These are phyloP conservation scores for Lolium rigidum DNA, from an alignment of 176 grass and related monocot genomes.

Conservation along the genomic window DNA sequence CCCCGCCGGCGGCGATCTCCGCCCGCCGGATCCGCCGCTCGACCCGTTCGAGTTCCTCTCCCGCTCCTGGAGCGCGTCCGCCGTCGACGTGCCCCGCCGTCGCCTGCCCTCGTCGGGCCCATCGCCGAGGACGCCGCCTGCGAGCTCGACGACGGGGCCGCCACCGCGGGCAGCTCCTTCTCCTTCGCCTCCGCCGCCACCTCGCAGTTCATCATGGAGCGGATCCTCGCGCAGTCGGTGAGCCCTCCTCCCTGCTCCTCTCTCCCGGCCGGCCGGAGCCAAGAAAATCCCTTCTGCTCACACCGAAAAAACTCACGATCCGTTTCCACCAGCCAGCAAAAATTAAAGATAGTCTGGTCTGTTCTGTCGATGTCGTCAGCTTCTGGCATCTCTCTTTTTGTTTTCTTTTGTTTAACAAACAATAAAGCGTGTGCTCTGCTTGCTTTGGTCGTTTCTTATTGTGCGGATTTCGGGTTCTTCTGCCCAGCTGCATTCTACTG, in stretches of 20 bases:
- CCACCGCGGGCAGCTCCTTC: slow-evolving; percentile 78
- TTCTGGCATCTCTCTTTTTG: neutral
- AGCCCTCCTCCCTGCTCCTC: neutral
- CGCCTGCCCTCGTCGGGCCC: slow-evolving; percentile 41
- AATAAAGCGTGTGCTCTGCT: neutral
- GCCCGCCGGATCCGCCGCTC: slow-evolving; percentile 59
- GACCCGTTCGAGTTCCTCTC: slow-evolving; percentile 93
- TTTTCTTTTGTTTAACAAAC: neutral
- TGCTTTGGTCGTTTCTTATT: slow-evolving; percentile 52
- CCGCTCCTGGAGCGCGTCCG: slow-evolving; percentile 87
- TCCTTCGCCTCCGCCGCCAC: slow-evolving; percentile 93
- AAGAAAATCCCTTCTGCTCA: neutral
- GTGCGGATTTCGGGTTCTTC: neutral
- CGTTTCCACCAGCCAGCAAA: neutral
- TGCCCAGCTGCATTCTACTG: slow-evolving; percentile 1
- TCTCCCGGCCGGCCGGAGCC: neutral
- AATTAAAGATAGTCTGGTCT: neutral
- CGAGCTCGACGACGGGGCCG: slow-evolving; percentile 62
- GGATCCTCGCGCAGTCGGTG: slow-evolving; percentile 96
- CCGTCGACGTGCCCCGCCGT: slow-evolving; percentile 52
- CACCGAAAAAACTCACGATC: neutral
- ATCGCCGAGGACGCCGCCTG: slow-evolving; percentile 72
- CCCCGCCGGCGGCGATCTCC: slow-evolving; percentile 42
- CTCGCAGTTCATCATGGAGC: slow-evolving; percentile 99
- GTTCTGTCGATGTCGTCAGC: slow-evolving; percentile 6